phyloP scores from a whole-genome alignment of 805 yeast genomes.

The Lachancea dasiensis region DNA sequence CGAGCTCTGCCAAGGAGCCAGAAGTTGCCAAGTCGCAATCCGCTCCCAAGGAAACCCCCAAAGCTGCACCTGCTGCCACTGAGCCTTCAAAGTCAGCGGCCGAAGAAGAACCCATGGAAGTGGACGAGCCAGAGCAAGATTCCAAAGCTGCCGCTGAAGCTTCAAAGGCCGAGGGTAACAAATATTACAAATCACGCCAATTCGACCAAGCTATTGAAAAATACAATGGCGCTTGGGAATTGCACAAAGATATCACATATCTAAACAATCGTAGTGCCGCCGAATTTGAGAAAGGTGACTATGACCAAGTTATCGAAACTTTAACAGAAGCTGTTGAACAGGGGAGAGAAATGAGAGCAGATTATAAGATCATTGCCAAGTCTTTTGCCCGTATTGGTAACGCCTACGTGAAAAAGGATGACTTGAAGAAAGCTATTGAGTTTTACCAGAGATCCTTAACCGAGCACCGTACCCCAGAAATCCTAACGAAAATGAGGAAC shows the following conservation, averaged over 20 bases:
- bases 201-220: constrained; percentile 89
- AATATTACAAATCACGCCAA: constrained; percentile 74
- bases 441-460: constrained; percentile 86
- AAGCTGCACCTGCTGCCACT: constrained; percentile 24
- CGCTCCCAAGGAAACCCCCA: constrained; percentile 20
- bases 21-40: constrained; percentile 24
- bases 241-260: constrained; percentile 79
- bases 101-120: constrained; percentile 29
- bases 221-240: constrained; percentile 82
- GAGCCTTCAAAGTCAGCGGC: constrained; percentile 20
- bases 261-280: constrained; percentile 98
- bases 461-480: constrained; percentile 95
- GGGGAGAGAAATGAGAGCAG: constrained; percentile 86
- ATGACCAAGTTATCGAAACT: constrained; percentile 75
- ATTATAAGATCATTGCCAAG: constrained; percentile 86
- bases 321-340: constrained; percentile 79
- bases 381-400: constrained; percentile 90
- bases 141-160: constrained; percentile 52
- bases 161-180: constrained; percentile 80
- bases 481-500: constrained; percentile 76
- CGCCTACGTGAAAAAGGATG: constrained; percentile 67
- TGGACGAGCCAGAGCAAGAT: constrained; percentile 33
- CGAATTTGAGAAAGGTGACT: constrained; percentile 91
- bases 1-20: constrained; percentile 28
- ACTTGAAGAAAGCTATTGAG: constrained; percentile 66